Evolutionary conservation across 1,284 basidiomycete species (phyloP).

Genomic region (Lentinus polychrous): DNA sequence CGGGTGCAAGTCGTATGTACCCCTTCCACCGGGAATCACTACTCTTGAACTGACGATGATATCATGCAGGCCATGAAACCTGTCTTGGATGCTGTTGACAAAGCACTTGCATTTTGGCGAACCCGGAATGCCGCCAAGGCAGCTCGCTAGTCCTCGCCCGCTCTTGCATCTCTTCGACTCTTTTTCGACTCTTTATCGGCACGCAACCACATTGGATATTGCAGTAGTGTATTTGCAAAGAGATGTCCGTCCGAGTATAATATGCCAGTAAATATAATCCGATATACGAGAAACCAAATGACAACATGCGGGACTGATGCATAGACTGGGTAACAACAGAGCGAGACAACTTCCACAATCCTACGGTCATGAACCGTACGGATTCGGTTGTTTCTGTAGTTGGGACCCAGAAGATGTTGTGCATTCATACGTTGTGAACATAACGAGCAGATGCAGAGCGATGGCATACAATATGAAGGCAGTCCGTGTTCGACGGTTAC

Average conservation of each 20-base stretch:
- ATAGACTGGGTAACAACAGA: background rate
- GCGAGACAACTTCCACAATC: background rate
- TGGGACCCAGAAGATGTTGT: conserved; percentile 42
- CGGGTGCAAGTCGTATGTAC: conserved; percentile 61
- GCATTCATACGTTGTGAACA: conserved; percentile 75
- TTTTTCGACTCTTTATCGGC: too few relatives aligned
- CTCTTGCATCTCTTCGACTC: background rate
- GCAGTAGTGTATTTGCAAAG: background rate
- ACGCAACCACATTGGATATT: too few relatives aligned
- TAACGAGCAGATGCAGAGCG: conserved; percentile 69
- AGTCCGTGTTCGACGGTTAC: conserved; percentile 79
- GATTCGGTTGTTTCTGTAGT: conserved; percentile 40
- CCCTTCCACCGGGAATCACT: background rate
- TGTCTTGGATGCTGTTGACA: conserved; percentile 69
- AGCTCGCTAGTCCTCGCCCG: background rate
- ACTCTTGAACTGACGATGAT: background rate
- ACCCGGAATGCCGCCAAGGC: conserved; percentile 14
- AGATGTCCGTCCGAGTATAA: background rate
- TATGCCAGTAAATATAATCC: background rate
- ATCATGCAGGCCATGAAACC: conserved; percentile 69
- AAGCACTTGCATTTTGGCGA: conserved; percentile 62
- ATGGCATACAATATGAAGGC: conserved; percentile 81
- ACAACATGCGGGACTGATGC: background rate
- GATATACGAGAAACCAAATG: background rate
- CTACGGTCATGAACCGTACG: conserved; percentile 13